A percentile compares a stretch with the other conserved stretches of the same genome.
phyloP scores from a whole-genome alignment of 768 basidiomycete species.

The Dioszegia hungarica region DNA sequence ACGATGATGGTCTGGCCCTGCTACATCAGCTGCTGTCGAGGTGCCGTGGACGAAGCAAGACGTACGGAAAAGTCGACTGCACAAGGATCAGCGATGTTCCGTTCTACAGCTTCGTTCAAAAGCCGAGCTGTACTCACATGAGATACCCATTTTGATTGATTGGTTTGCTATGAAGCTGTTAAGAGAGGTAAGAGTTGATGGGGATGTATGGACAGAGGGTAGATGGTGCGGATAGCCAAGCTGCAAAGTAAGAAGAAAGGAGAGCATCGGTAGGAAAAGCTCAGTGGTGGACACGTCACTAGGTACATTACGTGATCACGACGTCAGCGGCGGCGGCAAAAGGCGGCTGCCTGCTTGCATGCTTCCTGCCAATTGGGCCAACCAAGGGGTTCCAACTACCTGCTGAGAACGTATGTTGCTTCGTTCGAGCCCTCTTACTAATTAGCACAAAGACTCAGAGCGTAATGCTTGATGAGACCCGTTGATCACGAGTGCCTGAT shows the following conservation, averaged over 20 bases:
- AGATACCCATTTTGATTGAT: slow-evolving; percentile 6
- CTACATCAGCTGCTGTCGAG: background rate
- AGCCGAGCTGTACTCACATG: background rate
- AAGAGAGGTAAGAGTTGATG: background rate
- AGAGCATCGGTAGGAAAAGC: background rate
- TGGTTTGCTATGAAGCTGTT: background rate
- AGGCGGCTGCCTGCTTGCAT: no score
- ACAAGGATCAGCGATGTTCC: no score
- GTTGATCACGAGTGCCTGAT: no score
- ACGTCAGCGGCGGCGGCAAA: no score
- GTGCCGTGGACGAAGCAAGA: background rate
- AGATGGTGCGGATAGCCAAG: no score
- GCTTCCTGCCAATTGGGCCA: no score
- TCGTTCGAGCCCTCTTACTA: no score
- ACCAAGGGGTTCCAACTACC: no score
- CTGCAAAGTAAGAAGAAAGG: background rate
- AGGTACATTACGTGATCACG: no score
- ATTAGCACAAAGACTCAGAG: no score
- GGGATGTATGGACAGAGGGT: background rate
- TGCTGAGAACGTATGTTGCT: no score
- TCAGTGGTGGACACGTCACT: background rate
- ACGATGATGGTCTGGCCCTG: slow-evolving; percentile 56
- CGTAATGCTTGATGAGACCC: no score
- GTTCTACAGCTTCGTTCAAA: background rate
- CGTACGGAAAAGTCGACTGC: slow-evolving; percentile 20